Evolutionary conservation across 495 filamentous ascomycete species (phyloP), one percentile per base, ranked within the genome.

Genomic region (Tuber indicum): DNA sequence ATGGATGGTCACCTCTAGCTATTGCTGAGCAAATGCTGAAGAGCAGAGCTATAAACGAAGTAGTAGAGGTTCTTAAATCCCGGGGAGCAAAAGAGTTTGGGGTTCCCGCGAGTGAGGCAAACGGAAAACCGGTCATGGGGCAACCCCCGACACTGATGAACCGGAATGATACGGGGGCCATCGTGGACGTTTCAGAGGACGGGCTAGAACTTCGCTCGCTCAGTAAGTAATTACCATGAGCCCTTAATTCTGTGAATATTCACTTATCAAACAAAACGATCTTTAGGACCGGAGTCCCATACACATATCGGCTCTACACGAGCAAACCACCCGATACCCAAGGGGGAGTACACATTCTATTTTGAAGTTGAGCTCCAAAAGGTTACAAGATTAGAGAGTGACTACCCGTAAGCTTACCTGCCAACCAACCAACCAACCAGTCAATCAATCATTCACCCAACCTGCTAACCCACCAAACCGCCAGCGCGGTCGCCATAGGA

Each of bases 1-100:
- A 76, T 66, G 76, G 74, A 45, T 76, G 76, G 76, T 66, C 76
- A 46, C 66, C 76, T 72, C 12, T 76, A 41, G 39, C 74, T 71
- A 76, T 71, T 76, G 49, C 77, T 16, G 73, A 75, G n/a, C 45
- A 69, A 32, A 75, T 23, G 36, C n/a, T 16, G 8, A 52, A 43
- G 66, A 49, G 47, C 7, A 49, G 47, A 49, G 47, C 19, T 49
- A 49, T 49, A 23, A 41, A 42, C 17, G 19, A 26, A 10, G 75
- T 77, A 41, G 76, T 44, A 14, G 46, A 72, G 8, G 47, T 76
- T 32, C 66, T 77, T 32, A 76, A 62, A 39, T 72, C 74, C 7
- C 74, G 72, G 43, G 76, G 66, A 42, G 72, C 39, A 23, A 43
- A 42, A 3, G 26, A 47, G 9, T 26, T 52, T 49, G n/a, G 66